Conservation (phyloP, 2,329 filamentous ascomycete genomes). For the Monilinia polystroma region DNA sequence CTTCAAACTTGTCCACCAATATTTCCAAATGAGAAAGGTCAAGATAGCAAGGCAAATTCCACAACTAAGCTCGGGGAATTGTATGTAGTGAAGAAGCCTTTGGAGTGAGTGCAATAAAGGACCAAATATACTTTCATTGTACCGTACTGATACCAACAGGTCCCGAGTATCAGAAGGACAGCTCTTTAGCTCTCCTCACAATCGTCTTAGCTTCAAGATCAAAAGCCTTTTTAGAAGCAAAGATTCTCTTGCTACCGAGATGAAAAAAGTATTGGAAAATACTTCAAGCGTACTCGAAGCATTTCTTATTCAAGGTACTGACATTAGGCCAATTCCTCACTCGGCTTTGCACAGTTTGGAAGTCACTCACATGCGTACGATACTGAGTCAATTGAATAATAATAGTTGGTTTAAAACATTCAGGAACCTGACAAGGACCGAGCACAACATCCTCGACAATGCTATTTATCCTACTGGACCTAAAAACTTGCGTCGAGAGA, state of each 20-base stretch:
- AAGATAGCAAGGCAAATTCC: not conserved
- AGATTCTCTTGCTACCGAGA: conserved; percentile 35
- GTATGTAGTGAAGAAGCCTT: not conserved
- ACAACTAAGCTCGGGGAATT: not conserved
- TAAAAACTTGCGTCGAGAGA: conserved; percentile 24
- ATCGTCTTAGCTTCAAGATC: conserved; percentile 31
- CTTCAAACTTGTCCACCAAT: not conserved
- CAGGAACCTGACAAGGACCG: conserved; percentile 24
- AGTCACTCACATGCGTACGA: conserved; percentile 36
- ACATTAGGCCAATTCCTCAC: conserved; percentile 32
- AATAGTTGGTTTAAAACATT: conserved; percentile 37
- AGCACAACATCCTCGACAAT: conserved; percentile 26
- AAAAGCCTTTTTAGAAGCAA: conserved; percentile 36
- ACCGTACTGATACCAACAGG: conserved; percentile 27
- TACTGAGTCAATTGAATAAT: conserved; percentile 34
- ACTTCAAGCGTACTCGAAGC: conserved; percentile 32
- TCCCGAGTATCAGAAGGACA: conserved; percentile 24
- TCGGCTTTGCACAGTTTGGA: conserved; percentile 37
- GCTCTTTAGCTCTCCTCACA: conserved; percentile 33
- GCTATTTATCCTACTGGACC: conserved; percentile 23
- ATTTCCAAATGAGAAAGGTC: not conserved
- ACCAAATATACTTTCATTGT: not conserved
- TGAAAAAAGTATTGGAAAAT: conserved; percentile 30
- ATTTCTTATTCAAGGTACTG: conserved; percentile 29
- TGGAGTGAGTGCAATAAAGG: not conserved